Conservation (phyloP, 805 yeast genomes). For the Starmerella bombicola region DNA sequence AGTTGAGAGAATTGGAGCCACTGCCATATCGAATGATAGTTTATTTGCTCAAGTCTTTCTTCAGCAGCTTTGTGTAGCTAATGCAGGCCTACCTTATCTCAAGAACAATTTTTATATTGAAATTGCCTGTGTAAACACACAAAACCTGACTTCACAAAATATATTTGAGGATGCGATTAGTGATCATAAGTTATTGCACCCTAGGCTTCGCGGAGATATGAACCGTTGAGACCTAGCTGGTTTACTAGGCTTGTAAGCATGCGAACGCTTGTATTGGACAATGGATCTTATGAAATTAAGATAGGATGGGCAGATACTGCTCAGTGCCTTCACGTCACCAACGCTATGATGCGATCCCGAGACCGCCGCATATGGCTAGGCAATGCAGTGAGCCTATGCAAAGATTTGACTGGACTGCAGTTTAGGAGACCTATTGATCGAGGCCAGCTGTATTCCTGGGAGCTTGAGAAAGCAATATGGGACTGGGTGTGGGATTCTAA, state of each 20-base stretch:
- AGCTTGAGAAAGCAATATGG: conserved; percentile 78
- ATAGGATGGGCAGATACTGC: conserved; percentile 35
- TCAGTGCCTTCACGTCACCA: conserved; percentile 44
- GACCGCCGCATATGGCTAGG: conserved; percentile 67
- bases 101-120: no score
- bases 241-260: no score
- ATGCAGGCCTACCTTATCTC: no score
- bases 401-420: conserved; percentile 60
- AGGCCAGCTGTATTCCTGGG: conserved; percentile 88
- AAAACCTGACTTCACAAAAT: neutral
- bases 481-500: conserved; percentile 49
- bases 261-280: conserved; percentile 53
- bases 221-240: no score
- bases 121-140: neutral
- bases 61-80: no score
- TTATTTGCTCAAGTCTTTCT: no score
- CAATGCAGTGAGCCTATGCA: conserved; percentile 48
- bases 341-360: conserved; percentile 59
- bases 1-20: conserved; percentile 66
- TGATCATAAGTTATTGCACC: no score
- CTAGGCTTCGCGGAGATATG: no score
- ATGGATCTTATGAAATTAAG: conserved; percentile 78
- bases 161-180: no score
- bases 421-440: conserved; percentile 75
- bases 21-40: conserved; percentile 17